Conservation (phyloP, 2,329 filamentous ascomycete species). For the Trichoderma sp. region DNA sequence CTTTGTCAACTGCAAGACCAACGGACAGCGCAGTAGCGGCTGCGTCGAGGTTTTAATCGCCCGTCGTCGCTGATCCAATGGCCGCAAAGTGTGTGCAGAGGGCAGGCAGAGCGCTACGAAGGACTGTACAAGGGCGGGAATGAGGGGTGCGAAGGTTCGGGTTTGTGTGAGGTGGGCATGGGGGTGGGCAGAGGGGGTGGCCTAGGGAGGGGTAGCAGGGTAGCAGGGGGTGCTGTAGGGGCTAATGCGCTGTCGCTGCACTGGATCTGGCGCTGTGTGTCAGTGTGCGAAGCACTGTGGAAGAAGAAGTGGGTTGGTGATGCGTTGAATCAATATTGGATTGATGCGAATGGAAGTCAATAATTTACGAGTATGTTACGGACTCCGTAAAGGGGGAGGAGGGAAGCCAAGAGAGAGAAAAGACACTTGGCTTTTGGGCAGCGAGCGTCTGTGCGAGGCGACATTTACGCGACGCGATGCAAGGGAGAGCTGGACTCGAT, state of each 20-base stretch:
- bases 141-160: slow-evolving; percentile 16
- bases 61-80: slow-evolving; percentile 21
- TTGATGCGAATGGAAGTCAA: neutral
- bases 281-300: neutral
- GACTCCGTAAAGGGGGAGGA: neutral
- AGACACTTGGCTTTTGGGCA: neutral
- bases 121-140: neutral
- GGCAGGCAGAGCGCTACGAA: slow-evolving; percentile 15
- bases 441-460: neutral
- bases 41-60: slow-evolving; percentile 29
- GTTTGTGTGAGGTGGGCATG: slow-evolving; percentile 1
- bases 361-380: neutral
- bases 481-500: neutral
- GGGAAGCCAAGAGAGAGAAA: neutral
- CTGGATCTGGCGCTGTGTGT: slow-evolving; percentile 9
- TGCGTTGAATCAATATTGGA: neutral
- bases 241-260: slow-evolving; percentile 14
- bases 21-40: slow-evolving; percentile 24
- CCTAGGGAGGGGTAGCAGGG: neutral
- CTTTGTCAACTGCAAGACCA: slow-evolving; percentile 20
- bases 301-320: neutral
- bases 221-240: neutral
- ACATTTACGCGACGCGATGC: neutral
- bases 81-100: slow-evolving; percentile 27
- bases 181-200: neutral